Evolutionary conservation across 208 protist species (phyloP), one percentile per base, ranked within the genome.

Genomic region (Borovskyia barvae): DNA sequence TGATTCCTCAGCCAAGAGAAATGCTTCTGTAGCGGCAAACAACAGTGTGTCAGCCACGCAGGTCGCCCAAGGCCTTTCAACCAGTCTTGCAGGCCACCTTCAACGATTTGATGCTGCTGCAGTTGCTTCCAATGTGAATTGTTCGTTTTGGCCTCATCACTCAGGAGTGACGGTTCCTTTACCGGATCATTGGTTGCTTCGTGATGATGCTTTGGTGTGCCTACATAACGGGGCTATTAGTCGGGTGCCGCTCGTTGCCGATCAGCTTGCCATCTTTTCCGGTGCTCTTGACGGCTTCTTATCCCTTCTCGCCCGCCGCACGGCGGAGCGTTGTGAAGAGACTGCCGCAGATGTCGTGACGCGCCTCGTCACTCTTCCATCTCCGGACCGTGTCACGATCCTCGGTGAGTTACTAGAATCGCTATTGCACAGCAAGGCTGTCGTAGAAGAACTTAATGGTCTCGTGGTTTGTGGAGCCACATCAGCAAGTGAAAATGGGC

Each of bases 51-150:
- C 73, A 5, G 81, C 80, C 14, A 68, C 66, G 20, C 42, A 61
- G 19, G 35, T 82, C 19, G 70, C 56, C 0, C 47, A 7, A 4
- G 24, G 54, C 2, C 29, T 92, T 7, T 52, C 63, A 0, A 14
- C 30, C 2, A 15, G 45, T 17, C 51, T 81, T 39, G 51, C 65
- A 22, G 57, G 57, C 2, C 59, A 20, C 9, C 67, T 64, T 14
- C 55, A 62, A 7, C 43, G 47, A 26, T 92, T 92, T 41, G 80
- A 70, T 30, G 45, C 77, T 4, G 67, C 67, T 24, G 35, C 87
- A 22, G 81, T 92, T 24, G 64, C 68, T 28, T 92, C 85, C 17
- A 77, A 70, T 14, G 53, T 48, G 7, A 89, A 87, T 52, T 76
- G 75, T 20, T 24, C 30, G 3, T 49, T 68, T 17, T 90, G 79